phyloP scores from a whole-genome alignment of 805 yeast genomes.

The Suhomyces pyralidae region DNA sequence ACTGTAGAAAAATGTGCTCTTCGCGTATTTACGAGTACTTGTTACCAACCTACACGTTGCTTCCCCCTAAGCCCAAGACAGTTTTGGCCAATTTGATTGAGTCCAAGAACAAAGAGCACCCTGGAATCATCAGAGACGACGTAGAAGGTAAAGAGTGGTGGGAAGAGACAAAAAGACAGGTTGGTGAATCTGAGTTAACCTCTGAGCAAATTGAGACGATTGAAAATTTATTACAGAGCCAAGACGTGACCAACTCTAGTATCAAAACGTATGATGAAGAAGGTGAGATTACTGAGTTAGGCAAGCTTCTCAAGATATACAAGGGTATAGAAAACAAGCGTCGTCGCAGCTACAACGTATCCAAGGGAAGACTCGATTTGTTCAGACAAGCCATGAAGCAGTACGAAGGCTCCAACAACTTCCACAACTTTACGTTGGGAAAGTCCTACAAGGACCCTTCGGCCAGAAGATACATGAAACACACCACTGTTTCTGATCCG shows the following conservation, averaged over 20 bases:
- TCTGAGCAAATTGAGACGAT: slow-evolving; percentile 23
- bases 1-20: slow-evolving; percentile 91
- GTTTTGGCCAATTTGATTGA: slow-evolving; percentile 58
- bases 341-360: slow-evolving; percentile 68
- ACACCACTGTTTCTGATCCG: slow-evolving; percentile 78
- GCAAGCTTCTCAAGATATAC: slow-evolving; percentile 45
- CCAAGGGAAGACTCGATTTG: slow-evolving; percentile 55
- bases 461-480: slow-evolving; percentile 78
- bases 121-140: slow-evolving; percentile 61
- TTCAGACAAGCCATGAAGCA: slow-evolving; percentile 67
- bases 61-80: slow-evolving; percentile 85
- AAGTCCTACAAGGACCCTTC: slow-evolving; percentile 80
- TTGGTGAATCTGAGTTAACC: slow-evolving; percentile 38
- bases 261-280: slow-evolving; percentile 31
- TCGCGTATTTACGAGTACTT: slow-evolving; percentile 94
- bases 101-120: slow-evolving; percentile 49
- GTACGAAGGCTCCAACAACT: slow-evolving; percentile 87
- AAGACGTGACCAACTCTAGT: slow-evolving; percentile 14
- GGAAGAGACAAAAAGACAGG: slow-evolving; percentile 43
- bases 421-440: slow-evolving; percentile 86
- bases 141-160: slow-evolving; percentile 75
- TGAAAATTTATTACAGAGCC: slow-evolving; percentile 10
- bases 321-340: slow-evolving; percentile 63
- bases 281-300: slow-evolving; percentile 36
- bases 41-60: slow-evolving; percentile 84